These are phyloP conservation scores for Telopea speciosissima DNA, from an alignment of 177 flowering plant genomes.

Conservation along the genomic window DNA sequence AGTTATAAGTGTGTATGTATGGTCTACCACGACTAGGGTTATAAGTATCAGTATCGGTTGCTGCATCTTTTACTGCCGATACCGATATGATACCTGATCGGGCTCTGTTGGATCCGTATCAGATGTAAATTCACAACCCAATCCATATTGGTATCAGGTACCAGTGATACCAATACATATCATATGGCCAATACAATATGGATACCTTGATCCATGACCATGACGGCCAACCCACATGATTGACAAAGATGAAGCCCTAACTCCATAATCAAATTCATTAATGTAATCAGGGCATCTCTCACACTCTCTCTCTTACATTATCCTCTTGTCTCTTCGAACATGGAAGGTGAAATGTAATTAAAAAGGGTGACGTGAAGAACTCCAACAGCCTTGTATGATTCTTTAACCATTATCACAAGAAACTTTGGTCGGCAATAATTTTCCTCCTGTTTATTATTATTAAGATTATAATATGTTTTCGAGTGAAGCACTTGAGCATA, in stretches of 20 bases:
- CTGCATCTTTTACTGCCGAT: too few species aligned
- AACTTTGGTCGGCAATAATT: constrained; percentile 55
- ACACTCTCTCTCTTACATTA: constrained; percentile 11
- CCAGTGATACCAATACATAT: too few species aligned
- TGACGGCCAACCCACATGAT: constrained; percentile 46
- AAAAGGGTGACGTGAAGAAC: constrained; percentile 65
- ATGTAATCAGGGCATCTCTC: background rate
- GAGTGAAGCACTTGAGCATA: background rate
- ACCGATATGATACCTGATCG: too few species aligned
- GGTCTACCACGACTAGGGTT: too few species aligned
- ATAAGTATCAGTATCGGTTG: too few species aligned
- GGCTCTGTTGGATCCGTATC: too few species aligned
- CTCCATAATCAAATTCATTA: constrained; percentile 27
- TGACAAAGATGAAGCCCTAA: constrained; percentile 29
- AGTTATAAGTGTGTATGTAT: too few species aligned
- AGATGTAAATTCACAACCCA: too few species aligned
- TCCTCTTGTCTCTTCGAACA: constrained; percentile 8
- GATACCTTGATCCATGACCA: constrained; percentile 7
- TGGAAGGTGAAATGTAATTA: constrained; percentile 25
- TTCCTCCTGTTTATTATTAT: background rate
- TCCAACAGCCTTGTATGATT: constrained; percentile 35
- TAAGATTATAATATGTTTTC: too few species aligned
- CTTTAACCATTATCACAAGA: constrained; percentile 50
- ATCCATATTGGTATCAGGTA: too few species aligned
- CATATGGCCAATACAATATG: too few species aligned